A percentile compares a stretch with the other conserved stretches of the same genome.
These are phyloP conservation scores for Exophiala sp. DNA, from an alignment of 2,329 filamentous ascomycete genomes.

Conservation along the genomic window DNA sequence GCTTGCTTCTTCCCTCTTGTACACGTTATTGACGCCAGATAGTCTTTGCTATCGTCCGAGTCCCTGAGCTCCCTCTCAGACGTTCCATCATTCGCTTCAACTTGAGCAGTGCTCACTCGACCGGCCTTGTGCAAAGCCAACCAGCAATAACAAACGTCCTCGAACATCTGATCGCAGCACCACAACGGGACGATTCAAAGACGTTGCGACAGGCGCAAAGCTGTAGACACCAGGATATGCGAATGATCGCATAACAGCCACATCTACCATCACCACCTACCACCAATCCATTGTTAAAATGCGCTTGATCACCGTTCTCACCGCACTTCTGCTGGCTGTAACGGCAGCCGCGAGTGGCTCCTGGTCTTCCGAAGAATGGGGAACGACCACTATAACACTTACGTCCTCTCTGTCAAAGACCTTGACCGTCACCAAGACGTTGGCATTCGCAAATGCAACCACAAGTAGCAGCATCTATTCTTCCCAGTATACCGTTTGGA, in stretches of 20 bases:
- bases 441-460: conserved; percentile 19
- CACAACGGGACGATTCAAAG: background rate
- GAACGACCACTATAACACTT: conserved; percentile 16
- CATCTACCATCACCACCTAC: background rate
- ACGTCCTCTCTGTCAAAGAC: conserved; percentile 22
- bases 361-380: conserved; percentile 13
- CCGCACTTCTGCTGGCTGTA: conserved; percentile 15
- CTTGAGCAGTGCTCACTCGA: conserved; percentile 21
- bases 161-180: background rate
- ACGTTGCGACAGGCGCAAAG: background rate
- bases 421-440: conserved; percentile 23
- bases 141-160: background rate
- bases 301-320: conserved; percentile 19
- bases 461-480: conserved; percentile 1
- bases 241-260: too few relatives aligned
- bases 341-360: conserved; percentile 13
- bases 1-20: conserved; percentile 25
- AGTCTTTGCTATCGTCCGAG: conserved; percentile 24
- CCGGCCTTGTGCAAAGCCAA: conserved; percentile 11
- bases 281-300: conserved; percentile 11
- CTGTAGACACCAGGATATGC: background rate
- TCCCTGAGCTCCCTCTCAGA: conserved; percentile 26
- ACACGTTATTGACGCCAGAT: conserved; percentile 5
- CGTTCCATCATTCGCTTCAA: conserved; percentile 7
- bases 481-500: conserved; percentile 11